phyloP scores from a whole-genome alignment of 2,329 filamentous ascomycete genomes.

The Colletotrichum lindemuthianum region DNA sequence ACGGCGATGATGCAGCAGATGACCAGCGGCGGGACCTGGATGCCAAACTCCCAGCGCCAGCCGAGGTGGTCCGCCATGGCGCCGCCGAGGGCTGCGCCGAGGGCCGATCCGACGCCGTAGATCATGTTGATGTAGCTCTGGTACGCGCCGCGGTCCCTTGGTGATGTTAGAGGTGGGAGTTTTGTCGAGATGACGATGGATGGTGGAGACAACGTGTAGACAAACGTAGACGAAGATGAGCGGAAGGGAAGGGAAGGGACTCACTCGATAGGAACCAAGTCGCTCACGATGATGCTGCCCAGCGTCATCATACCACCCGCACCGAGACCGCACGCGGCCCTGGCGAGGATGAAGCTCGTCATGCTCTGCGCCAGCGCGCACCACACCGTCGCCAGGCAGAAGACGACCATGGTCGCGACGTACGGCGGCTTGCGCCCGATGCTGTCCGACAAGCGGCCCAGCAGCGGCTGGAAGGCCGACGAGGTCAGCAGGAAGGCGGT shows the following conservation, averaged over 20 bases:
- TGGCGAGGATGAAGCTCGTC: constrained; percentile 74
- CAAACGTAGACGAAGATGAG: background rate
- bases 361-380: constrained; percentile 76
- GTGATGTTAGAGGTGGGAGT: background rate
- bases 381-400: constrained; percentile 72
- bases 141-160: constrained; percentile 69
- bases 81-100: constrained; percentile 76
- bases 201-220: too few species aligned
- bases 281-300: constrained; percentile 76
- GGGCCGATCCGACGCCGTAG: constrained; percentile 66
- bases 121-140: constrained; percentile 77
- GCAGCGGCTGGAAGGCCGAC: constrained; percentile 79
- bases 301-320: constrained; percentile 77
- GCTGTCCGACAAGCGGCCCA: constrained; percentile 79
- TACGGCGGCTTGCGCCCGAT: constrained; percentile 76
- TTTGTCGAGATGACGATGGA: background rate
- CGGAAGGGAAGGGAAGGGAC: constrained; percentile 38
- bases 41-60: constrained; percentile 78
- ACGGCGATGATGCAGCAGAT: constrained; percentile 57
- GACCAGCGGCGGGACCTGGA: constrained; percentile 65
- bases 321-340: constrained; percentile 77
- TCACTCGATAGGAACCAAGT: constrained; percentile 78
- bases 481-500: constrained; percentile 82
- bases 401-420: constrained; percentile 69
- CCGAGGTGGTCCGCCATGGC: constrained; percentile 75